Conservation (phyloP, 75 land plant genomes). For the Selaginella tamariscina region DNA sequence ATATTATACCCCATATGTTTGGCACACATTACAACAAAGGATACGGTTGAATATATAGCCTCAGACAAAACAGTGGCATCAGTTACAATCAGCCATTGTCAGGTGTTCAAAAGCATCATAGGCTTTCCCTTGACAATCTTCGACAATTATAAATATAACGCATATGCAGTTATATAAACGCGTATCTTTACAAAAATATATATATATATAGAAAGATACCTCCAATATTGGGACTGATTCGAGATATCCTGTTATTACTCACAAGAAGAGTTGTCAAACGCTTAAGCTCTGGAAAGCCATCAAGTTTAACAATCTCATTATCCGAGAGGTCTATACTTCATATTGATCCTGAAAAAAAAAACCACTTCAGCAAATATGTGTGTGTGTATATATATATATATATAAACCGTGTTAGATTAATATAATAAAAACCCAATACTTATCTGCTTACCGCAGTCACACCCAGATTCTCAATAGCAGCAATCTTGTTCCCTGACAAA, state of each 20-base stretch:
- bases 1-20: no score
- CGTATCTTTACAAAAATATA: no score
- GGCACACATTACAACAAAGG: no score
- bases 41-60: no score
- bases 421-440: neutral
- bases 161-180: no score
- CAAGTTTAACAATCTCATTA: slow-evolving; percentile 98
- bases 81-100: no score
- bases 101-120: no score
- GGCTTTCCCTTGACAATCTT: no score
- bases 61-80: no score
- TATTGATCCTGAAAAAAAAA: slow-evolving; percentile 69
- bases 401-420: no score
- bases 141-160: no score
- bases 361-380: neutral
- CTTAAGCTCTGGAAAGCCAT: slow-evolving; percentile 69
- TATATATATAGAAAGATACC: slow-evolving; percentile 40
- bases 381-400: no score
- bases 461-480: slow-evolving; percentile 86
- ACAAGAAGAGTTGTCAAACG: slow-evolving; percentile 75
- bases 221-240: slow-evolving; percentile 83
- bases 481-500: slow-evolving; percentile 80
- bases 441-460: slow-evolving; percentile 85
- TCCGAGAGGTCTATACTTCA: slow-evolving; percentile 95
- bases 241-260: slow-evolving; percentile 90